Percentiles rank a stretch among this genome's conserved stretches.
These are phyloP conservation scores for Kwoniella shivajii DNA, from an alignment of 1,284 basidiomycete species.

Conservation along the genomic window DNA sequence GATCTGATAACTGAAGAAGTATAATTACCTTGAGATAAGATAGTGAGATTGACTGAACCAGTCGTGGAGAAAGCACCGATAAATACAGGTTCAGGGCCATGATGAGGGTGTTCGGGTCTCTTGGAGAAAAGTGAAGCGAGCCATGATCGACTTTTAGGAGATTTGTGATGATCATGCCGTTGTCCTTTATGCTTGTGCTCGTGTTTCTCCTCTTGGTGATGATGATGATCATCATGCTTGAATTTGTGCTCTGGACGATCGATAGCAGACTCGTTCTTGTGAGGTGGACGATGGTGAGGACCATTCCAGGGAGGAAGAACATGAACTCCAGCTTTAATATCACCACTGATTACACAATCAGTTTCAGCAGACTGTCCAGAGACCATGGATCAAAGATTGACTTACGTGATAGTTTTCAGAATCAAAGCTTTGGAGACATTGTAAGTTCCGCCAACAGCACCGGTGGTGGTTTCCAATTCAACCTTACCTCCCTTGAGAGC, in stretches of 20 bases:
- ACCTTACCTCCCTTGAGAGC: slow-evolving; percentile 9
- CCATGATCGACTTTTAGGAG: not conserved
- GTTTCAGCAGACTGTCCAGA: not conserved
- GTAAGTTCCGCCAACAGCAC: slow-evolving; percentile 33
- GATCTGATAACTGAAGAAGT: slow-evolving; percentile 41
- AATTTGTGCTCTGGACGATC: slow-evolving; percentile 2
- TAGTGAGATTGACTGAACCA: slow-evolving; percentile 28
- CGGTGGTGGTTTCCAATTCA: slow-evolving; percentile 19
- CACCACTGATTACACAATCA: slow-evolving; percentile 12
- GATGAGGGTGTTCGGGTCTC: slow-evolving; percentile 3
- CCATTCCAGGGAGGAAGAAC: slow-evolving; percentile 20
- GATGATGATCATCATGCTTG: slow-evolving; percentile 3
- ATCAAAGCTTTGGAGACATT: slow-evolving; percentile 32
- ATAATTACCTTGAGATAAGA: slow-evolving; percentile 20
- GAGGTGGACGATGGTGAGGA: slow-evolving; percentile 13
- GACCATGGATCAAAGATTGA: not conserved
- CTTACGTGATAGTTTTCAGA: slow-evolving; percentile 27
- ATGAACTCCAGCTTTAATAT: slow-evolving; percentile 35
- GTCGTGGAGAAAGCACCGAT: slow-evolving; percentile 34
- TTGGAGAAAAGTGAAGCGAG: slow-evolving; percentile 10
- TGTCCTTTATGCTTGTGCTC: slow-evolving; percentile 1
- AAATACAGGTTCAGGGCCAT: slow-evolving; percentile 22
- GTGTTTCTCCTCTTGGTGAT: slow-evolving; percentile 12
- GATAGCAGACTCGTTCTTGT: slow-evolving; percentile 5
- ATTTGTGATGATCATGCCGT: slow-evolving; percentile 8